A percentile compares a stretch with the other conserved stretches of the same genome.
These are phyloP conservation scores for Neofusicoccum cordaticola DNA, from an alignment of 2,329 filamentous ascomycete genomes.

Conservation along the genomic window DNA sequence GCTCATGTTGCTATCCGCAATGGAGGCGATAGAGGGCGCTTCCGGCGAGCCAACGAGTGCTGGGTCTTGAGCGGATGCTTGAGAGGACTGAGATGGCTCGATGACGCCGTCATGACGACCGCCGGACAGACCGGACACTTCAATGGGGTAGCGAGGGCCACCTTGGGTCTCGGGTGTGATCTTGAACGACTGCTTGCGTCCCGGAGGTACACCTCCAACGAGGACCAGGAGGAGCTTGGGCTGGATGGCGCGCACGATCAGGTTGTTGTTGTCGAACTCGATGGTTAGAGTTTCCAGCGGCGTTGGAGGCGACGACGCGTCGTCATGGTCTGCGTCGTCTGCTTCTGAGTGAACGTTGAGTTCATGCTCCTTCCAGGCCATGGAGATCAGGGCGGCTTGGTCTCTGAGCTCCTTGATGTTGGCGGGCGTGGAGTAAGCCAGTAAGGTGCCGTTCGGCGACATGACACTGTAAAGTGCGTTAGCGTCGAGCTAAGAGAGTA, in stretches of 20 bases:
- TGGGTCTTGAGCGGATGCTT: conserved; percentile 20
- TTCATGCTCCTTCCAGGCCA: conserved; percentile 49
- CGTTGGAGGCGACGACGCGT: conserved; percentile 14
- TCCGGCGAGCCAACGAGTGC: conserved; percentile 9
- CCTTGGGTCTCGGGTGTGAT: conserved; percentile 44
- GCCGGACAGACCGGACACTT: conserved; percentile 12
- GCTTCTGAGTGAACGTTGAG: conserved; percentile 2
- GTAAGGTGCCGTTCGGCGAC: conserved; percentile 50
- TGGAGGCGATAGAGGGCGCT: conserved; percentile 23
- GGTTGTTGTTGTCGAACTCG: conserved; percentile 45
- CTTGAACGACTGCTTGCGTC: conserved; percentile 37
- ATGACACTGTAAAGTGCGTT: conserved; percentile 37
- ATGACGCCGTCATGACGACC: conserved; percentile 7
- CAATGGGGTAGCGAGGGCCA: conserved; percentile 38
- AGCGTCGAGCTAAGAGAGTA: neutral
- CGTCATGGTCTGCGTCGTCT: conserved; percentile 3
- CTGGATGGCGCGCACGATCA: conserved; percentile 47
- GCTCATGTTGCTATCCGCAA: conserved; percentile 36
- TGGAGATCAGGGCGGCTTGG: conserved; percentile 48
- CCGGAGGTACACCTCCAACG: conserved; percentile 47
- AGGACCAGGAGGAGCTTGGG: conserved; percentile 47
- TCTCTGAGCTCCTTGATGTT: conserved; percentile 49
- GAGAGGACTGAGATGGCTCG: conserved; percentile 20
- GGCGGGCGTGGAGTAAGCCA: conserved; percentile 49
- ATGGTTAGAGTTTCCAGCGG: conserved; percentile 46